A percentile compares a stretch with the other conserved stretches of the same genome.
Evolutionary conservation across 805 yeast genomes (phyloP).

Genomic region (Scheffersomyces ergatensis): DNA sequence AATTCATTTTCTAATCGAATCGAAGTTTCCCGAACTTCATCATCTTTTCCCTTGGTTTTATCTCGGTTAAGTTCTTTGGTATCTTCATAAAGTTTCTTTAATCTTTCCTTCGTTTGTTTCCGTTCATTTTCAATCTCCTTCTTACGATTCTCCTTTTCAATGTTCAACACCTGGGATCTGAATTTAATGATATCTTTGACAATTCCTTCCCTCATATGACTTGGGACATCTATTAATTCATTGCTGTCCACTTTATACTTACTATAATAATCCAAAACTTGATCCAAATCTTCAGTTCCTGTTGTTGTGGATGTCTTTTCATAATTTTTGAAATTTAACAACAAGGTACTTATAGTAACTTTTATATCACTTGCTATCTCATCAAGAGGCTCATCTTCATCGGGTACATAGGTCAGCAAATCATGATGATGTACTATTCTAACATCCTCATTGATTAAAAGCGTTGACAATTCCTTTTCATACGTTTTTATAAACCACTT

Average conservation of each 20-base stretch:
- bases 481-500: slow-evolving; percentile 9
- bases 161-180: slow-evolving; percentile 50
- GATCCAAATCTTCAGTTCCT: slow-evolving; percentile 35
- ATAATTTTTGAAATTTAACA: slow-evolving; percentile 17
- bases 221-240: slow-evolving; percentile 58
- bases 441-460: slow-evolving; percentile 1
- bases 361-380: slow-evolving; percentile 3
- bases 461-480: not conserved
- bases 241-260: slow-evolving; percentile 54
- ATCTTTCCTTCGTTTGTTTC: slow-evolving; percentile 43
- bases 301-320: slow-evolving; percentile 14
- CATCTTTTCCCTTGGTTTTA: slow-evolving; percentile 13
- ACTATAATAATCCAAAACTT: slow-evolving; percentile 31
- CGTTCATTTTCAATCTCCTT: slow-evolving; percentile 48
- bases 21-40: slow-evolving; percentile 3
- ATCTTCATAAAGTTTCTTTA: slow-evolving; percentile 45
- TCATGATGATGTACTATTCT: not conserved
- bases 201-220: slow-evolving; percentile 49
- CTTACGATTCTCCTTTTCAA: slow-evolving; percentile 51
- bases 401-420: not conserved
- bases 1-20: slow-evolving; percentile 12
- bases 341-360: slow-evolving; percentile 6
- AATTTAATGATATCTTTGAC: slow-evolving; percentile 54
- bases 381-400: not conserved
- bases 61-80: slow-evolving; percentile 28